Evolutionary conservation across 371 early-diverging fungal species (phyloP).

Genomic region (Mortierella sp.): DNA sequence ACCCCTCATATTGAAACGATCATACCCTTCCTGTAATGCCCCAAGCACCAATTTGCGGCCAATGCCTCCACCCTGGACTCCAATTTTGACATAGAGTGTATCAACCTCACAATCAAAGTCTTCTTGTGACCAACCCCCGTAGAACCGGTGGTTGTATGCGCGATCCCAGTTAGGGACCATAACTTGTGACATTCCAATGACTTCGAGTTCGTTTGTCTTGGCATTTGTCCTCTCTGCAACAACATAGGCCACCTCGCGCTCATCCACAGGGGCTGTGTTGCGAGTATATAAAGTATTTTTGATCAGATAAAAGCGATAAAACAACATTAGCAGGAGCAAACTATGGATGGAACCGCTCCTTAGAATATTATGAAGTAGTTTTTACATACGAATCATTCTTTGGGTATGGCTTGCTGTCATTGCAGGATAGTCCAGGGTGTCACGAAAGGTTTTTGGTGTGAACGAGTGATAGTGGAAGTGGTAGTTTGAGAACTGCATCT

Average conservation of each 20-base stretch:
- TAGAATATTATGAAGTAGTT: background rate
- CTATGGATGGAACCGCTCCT: too few relatives aligned
- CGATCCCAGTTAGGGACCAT: constrained; percentile 46
- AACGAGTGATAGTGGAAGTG: constrained; percentile 20
- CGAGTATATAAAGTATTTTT: background rate
- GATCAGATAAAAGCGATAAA: background rate
- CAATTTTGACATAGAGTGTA: constrained; percentile 52
- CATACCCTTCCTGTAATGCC: constrained; percentile 38
- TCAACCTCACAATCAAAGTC: constrained; percentile 53
- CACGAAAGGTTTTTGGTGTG: constrained; percentile 18
- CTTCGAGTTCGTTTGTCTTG: constrained; percentile 19
- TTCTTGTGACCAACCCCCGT: constrained; percentile 34
- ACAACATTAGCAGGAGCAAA: background rate
- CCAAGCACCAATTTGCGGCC: constrained; percentile 48
- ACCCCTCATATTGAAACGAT: constrained; percentile 43
- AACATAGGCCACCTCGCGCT: constrained; percentile 41
- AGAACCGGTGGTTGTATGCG: constrained; percentile 42
- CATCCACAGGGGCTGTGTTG: constrained; percentile 30
- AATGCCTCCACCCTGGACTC: constrained; percentile 48
- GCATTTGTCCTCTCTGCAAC: constrained; percentile 34
- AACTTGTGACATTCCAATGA: constrained; percentile 49
- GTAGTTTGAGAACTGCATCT: constrained; percentile 54
- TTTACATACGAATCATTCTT: constrained; percentile 43
- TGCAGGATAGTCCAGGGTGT: constrained; percentile 19
- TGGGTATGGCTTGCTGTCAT: constrained; percentile 35